These are phyloP conservation scores for Amphicarpaea edgeworthii DNA, from an alignment of 306 rosid species.

Conservation along the genomic window DNA sequence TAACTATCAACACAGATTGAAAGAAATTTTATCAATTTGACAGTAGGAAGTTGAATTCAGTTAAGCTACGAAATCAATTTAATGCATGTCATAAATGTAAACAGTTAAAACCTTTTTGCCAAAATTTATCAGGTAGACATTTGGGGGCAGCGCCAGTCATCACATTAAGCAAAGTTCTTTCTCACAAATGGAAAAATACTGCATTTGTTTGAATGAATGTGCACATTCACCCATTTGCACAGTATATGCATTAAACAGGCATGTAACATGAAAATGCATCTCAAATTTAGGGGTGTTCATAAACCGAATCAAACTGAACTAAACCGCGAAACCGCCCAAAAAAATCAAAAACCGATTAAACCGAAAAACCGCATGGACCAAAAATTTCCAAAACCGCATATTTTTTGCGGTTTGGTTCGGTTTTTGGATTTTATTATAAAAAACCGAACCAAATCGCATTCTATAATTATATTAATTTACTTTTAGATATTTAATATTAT, in stretches of 20 bases:
- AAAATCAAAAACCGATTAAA: no score
- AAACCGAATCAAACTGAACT: no score
- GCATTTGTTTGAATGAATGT: not conserved
- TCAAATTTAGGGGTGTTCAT: constrained; percentile 18
- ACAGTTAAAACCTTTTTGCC: not conserved
- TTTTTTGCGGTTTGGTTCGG: no score
- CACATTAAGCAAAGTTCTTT: constrained; percentile 5
- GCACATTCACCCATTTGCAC: constrained; percentile 8
- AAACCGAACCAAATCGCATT: no score
- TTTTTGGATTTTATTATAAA: no score
- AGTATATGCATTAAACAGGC: constrained; percentile 24
- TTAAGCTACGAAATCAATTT: constrained; percentile 17
- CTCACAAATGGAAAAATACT: constrained; percentile 6
- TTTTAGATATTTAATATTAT: no score
- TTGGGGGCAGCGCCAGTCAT: constrained; percentile 7
- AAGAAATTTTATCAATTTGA: constrained; percentile 26
- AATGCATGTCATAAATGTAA: not conserved
- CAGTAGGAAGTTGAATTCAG: constrained; percentile 24
- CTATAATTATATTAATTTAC: no score
- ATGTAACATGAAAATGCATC: constrained; percentile 28
- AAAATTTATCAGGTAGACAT: constrained; percentile 15
- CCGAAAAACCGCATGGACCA: no score
- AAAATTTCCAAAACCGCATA: no score
- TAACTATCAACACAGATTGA: constrained; percentile 16
- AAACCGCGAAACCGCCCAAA: no score